Percentiles rank a stretch among this genome's conserved stretches.
These are phyloP conservation scores for Penicillium goetzii DNA, from an alignment of 495 filamentous ascomycete species.

Conservation along the genomic window DNA sequence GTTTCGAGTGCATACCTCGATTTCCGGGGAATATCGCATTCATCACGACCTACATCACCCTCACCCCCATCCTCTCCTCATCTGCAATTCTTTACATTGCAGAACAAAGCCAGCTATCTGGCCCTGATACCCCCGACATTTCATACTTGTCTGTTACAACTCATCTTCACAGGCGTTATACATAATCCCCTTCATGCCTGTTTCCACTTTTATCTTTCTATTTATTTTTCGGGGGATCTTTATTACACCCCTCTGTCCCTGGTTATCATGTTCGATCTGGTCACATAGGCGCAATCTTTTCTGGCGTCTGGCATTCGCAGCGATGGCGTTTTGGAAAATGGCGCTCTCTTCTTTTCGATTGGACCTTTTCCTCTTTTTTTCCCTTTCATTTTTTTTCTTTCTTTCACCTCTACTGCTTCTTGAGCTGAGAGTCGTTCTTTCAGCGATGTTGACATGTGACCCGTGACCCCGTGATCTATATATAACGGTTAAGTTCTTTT, in stretches of 20 bases:
- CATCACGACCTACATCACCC: too few relatives aligned
- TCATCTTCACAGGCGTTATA: constrained; percentile 17
- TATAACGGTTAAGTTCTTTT: background rate
- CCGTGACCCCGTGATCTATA: background rate
- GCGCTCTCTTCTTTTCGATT: background rate
- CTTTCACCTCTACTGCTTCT: background rate
- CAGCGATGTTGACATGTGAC: background rate
- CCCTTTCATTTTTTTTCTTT: background rate
- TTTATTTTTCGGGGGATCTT: background rate
- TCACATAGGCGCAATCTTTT: background rate
- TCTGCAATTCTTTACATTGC: background rate
- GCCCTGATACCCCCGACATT: constrained; percentile 18
- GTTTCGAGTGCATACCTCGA: constrained; percentile 1
- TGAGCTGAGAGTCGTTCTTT: background rate
- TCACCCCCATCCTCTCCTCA: background rate
- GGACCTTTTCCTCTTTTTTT: background rate
- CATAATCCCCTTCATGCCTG: background rate
- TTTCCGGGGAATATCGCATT: too few relatives aligned
- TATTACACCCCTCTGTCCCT: background rate
- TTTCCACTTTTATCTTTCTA: background rate
- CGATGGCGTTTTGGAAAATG: background rate
- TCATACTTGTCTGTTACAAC: constrained; percentile 5
- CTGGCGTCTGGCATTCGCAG: background rate
- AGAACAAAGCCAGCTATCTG: constrained; percentile 2
- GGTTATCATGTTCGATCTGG: background rate